Conservation (phyloP, 306 rosid species). For the Arachis stenosperma region DNA sequence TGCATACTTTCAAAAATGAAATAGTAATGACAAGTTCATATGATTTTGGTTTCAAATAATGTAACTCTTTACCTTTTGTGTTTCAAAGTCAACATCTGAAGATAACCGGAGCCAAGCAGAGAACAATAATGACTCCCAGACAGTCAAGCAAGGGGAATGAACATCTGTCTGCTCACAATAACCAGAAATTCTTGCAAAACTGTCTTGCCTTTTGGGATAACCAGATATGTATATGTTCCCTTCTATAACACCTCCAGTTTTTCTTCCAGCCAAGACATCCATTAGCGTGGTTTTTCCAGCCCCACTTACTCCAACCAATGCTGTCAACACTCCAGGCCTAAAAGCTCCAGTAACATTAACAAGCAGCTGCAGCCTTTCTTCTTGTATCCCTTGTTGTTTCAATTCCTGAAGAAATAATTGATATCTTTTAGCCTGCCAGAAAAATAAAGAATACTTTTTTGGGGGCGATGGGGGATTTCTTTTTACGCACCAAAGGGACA, state of each 20-base stretch:
- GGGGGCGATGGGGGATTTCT: background rate
- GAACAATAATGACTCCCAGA: slow-evolving; percentile 84
- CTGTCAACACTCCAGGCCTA: slow-evolving; percentile 93
- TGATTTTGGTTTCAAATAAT: too few relatives aligned
- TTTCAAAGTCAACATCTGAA: slow-evolving; percentile 75
- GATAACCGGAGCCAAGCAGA: slow-evolving; percentile 96
- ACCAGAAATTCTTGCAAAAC: slow-evolving; percentile 97
- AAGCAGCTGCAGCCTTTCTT: slow-evolving; percentile 81
- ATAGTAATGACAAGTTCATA: too few relatives aligned
- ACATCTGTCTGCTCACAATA: slow-evolving; percentile 97
- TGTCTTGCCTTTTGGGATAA: slow-evolving; percentile 85
- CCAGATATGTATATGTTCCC: slow-evolving; percentile 83
- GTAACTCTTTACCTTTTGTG: slow-evolving; percentile 62
- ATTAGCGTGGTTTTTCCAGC: slow-evolving; percentile 98
- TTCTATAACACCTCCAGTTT: slow-evolving; percentile 88
- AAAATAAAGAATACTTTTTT: background rate
- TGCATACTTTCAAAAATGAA: background rate
- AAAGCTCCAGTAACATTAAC: slow-evolving; percentile 86
- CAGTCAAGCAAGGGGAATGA: slow-evolving; percentile 94
- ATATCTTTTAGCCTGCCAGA: slow-evolving; percentile 36
- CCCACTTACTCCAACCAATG: slow-evolving; percentile 96
- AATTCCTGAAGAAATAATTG: slow-evolving; percentile 70
- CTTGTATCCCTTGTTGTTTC: slow-evolving; percentile 88
- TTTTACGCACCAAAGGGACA: slow-evolving; percentile 76
- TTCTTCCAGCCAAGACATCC: slow-evolving; percentile 97